Percentiles rank a stretch among this genome's conserved stretches.
phyloP scores from a whole-genome alignment of 2,329 filamentous ascomycete genomes.

The Stagonosporopsis chrysanthemi region DNA sequence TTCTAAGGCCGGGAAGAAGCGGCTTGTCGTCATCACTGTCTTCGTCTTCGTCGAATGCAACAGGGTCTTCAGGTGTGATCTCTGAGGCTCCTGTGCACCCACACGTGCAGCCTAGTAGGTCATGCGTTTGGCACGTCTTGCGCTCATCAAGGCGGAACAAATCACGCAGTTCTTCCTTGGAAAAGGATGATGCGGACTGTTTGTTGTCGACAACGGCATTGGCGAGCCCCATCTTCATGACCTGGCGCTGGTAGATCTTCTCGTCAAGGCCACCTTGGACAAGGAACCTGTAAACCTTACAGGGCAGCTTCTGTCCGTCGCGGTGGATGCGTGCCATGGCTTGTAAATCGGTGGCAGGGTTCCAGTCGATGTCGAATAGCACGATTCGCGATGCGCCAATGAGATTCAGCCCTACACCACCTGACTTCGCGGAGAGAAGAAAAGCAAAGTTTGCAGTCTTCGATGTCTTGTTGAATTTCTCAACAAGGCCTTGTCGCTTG shows the following conservation, averaged over 20 bases:
- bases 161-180: slow-evolving; percentile 70
- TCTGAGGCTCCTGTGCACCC: slow-evolving; percentile 59
- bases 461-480: slow-evolving; percentile 71
- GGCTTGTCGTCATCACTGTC: slow-evolving; percentile 39
- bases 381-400: slow-evolving; percentile 74
- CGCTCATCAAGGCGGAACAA: slow-evolving; percentile 71
- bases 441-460: slow-evolving; percentile 70
- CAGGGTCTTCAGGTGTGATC: slow-evolving; percentile 19
- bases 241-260: slow-evolving; percentile 77
- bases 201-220: slow-evolving; percentile 76
- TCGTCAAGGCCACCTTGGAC: slow-evolving; percentile 75
- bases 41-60: slow-evolving; percentile 24
- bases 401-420: slow-evolving; percentile 73
- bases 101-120: slow-evolving; percentile 70
- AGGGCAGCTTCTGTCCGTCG: slow-evolving; percentile 72
- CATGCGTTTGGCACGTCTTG: slow-evolving; percentile 71
- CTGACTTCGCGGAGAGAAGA: slow-evolving; percentile 75
- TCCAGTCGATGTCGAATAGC: slow-evolving; percentile 79
- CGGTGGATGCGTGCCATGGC: slow-evolving; percentile 79
- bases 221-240: slow-evolving; percentile 74
- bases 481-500: slow-evolving; percentile 72
- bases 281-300: slow-evolving; percentile 73
- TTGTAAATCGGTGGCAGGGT: slow-evolving; percentile 75
- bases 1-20: slow-evolving; percentile 39
- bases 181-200: slow-evolving; percentile 67